These are phyloP conservation scores for Leptodermis oblonga DNA, from an alignment of 257 asterid species.

Conservation along the genomic window DNA sequence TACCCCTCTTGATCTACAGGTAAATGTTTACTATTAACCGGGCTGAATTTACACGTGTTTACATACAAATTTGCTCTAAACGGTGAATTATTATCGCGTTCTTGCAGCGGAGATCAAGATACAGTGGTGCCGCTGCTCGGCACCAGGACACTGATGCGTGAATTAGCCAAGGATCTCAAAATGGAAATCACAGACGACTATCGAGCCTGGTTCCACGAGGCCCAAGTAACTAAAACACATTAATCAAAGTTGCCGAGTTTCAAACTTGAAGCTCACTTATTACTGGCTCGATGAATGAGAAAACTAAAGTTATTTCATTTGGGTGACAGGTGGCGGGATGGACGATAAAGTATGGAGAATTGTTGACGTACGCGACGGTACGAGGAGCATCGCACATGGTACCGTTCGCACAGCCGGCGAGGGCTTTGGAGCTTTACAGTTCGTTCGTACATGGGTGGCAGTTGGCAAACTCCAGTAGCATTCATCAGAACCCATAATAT, in stretches of 20 bases:
- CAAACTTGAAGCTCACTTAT: no score
- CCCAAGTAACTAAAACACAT: conserved; percentile 25
- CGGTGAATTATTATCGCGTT: no score
- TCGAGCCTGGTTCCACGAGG: conserved; percentile 53
- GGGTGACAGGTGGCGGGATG: conserved; percentile 73
- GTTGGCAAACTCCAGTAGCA: conserved; percentile 28
- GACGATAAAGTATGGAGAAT: conserved; percentile 57
- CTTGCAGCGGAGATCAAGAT: conserved; percentile 89
- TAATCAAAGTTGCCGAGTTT: background rate
- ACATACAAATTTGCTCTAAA: no score
- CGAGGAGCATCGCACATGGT: conserved; percentile 90
- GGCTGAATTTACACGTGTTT: no score
- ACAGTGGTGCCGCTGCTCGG: conserved; percentile 72
- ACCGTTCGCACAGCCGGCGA: conserved; percentile 73
- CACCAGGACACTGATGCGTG: conserved; percentile 47
- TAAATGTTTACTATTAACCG: background rate
- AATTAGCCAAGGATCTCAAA: conserved; percentile 50
- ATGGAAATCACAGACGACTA: conserved; percentile 49
- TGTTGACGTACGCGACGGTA: conserved; percentile 69
- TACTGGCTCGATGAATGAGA: no score
- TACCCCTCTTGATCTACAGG: conserved; percentile 38
- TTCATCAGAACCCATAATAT: background rate
- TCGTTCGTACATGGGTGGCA: conserved; percentile 56
- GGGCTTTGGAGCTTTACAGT: conserved; percentile 59
- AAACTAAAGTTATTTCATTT: no score